Evolutionary conservation across 495 filamentous ascomycete genomes (phyloP).

Genomic region (Penicillium verhagenii): DNA sequence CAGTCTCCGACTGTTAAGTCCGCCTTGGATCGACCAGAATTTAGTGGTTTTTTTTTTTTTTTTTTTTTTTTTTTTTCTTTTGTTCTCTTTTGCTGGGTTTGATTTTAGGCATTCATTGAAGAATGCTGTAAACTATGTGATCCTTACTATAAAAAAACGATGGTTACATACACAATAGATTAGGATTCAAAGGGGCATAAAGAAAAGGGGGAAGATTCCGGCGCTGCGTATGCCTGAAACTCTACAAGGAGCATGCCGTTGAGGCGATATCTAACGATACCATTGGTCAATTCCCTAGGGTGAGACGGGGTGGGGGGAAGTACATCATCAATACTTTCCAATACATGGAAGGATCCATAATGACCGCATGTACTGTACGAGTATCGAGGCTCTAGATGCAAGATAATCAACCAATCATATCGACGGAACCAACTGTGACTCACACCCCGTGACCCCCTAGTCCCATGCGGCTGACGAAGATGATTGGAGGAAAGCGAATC

Average conservation of each 20-base stretch:
- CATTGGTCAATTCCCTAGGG: constrained; percentile 19
- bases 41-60: no score
- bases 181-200: neutral
- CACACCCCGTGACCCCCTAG: constrained; percentile 42
- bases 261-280: neutral
- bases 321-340: constrained; percentile 1
- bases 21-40: neutral
- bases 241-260: constrained; percentile 3
- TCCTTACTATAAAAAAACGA: neutral
- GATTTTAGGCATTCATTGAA: no score
- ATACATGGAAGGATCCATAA: neutral
- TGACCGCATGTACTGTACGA: constrained; percentile 4
- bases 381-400: neutral
- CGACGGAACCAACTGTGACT: constrained; percentile 27
- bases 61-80: no score
- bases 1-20: neutral
- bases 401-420: constrained; percentile 23
- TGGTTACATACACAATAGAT: no score
- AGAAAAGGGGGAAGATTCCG: neutral
- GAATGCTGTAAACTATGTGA: neutral
- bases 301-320: neutral
- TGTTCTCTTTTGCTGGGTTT: no score
- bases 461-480: constrained; percentile 14
- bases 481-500: constrained; percentile 22
- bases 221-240: constrained; percentile 13